Percentiles rank a stretch among this genome's conserved stretches.
Evolutionary conservation across 2,329 filamentous ascomycete species (phyloP).

Genomic region (Lecanicillium sp.): DNA sequence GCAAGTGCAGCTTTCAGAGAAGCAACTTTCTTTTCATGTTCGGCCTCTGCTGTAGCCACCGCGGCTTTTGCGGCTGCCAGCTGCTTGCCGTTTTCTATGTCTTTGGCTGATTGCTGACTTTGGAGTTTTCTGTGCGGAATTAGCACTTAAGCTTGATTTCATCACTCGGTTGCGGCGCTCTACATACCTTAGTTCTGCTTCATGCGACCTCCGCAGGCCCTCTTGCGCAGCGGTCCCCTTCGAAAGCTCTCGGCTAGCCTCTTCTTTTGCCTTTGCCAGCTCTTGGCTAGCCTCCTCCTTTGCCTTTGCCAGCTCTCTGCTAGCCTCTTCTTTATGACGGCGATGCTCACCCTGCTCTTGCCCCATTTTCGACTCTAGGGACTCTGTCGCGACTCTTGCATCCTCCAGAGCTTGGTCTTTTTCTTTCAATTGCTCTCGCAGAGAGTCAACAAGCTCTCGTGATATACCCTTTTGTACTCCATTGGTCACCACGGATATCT

Average conservation of each 20-base stretch:
- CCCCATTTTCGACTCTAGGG: constrained; percentile 48
- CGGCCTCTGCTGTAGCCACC: constrained; percentile 16
- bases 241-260: constrained; percentile 35
- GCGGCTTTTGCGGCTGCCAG: constrained; percentile 13
- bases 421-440: constrained; percentile 70
- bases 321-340: constrained; percentile 51
- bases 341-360: constrained; percentile 69
- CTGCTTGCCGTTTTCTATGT: constrained; percentile 22
- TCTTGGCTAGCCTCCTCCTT: constrained; percentile 35
- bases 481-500: constrained; percentile 73
- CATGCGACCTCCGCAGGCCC: constrained; percentile 61
- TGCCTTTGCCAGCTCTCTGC: constrained; percentile 37
- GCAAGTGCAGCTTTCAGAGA: constrained; percentile 3
- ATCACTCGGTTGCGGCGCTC: background rate
- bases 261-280: constrained; percentile 13
- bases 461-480: constrained; percentile 85
- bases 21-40: constrained; percentile 25
- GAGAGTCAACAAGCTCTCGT: constrained; percentile 81
- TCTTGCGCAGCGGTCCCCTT: constrained; percentile 62
- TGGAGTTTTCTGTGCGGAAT: constrained; percentile 20
- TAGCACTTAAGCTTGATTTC: constrained; percentile 10
- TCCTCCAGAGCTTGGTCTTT: constrained; percentile 49
- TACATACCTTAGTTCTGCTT: constrained; percentile 51
- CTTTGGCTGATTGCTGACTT: constrained; percentile 20
- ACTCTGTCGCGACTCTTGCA: constrained; percentile 34